Base-by-base conservation (phyloP, 768 basidiomycete species). In the Epithele typhae region DNA sequence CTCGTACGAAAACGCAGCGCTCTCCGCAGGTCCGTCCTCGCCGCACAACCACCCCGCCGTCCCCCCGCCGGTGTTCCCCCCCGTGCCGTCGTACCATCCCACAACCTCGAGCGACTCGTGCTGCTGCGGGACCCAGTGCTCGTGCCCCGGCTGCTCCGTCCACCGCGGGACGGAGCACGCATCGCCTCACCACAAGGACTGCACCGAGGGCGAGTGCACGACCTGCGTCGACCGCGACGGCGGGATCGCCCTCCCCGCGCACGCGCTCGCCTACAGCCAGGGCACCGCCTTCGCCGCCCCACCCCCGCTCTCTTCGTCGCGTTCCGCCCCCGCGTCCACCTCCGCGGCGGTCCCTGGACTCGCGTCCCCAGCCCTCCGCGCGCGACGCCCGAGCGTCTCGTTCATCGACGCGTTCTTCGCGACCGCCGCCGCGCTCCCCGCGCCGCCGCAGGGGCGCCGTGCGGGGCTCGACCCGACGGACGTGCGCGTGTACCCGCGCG, bases 141-240 rank as follows among this genome's bases (percentile, higher is more conserved):
- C 73, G 12, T 90, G 87, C 63, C 85, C 85, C 0, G 85, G 85
- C 25, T 90, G 87, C 58, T 61, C 76, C 9, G 73, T 84, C 54
- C 87, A 89, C 58, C 81, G 84, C n/a, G 78, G 79, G 1, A 46
- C 63, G 15, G 70, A 71, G 15, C 61, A 79, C 48, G 74, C 67
- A 17, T 70, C 70, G 36, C 51, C 49, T 30, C 61, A 66, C 18
- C 57, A 60, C 48, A 60, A 55, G 27, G 68, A 70, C 54, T 75
- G 73, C 37, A 56, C 68, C 15, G 72, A 78, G 37, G 76, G 74
- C 43, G 43, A 33, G 21, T 88, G 86, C 57, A 68, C 72, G 5
- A 73, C 76, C 19, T 89, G 86, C 55, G 65, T 87, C 23, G 86
- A 88, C 60, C 65, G 71, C 49, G 61, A 56, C 21, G 53, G 63